A percentile compares a stretch with the other conserved stretches of the same genome.
Evolutionary conservation across 805 yeast genomes (phyloP).

Genomic region (Candida broadrunensis): DNA sequence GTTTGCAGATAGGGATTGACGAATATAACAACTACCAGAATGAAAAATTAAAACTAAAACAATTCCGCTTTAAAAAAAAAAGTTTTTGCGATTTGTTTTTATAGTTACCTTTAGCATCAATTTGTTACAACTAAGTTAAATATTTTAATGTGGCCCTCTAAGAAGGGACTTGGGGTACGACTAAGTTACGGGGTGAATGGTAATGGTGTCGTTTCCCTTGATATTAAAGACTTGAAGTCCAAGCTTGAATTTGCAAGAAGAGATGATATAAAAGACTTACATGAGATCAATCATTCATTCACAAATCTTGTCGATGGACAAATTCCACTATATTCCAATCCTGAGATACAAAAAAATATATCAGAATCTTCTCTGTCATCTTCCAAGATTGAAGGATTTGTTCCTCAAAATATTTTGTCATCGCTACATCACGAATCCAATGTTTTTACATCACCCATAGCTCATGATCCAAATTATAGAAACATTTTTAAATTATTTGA

Average conservation of each 20-base stretch:
- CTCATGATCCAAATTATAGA: conserved; percentile 37
- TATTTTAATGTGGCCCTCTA: conserved; percentile 37
- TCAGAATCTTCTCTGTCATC: not conserved
- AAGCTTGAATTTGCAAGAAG: conserved; percentile 22
- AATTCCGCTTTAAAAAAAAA: too few species aligned
- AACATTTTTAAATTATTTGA: conserved; percentile 16
- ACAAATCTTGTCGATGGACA: conserved; percentile 7
- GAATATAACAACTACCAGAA: too few species aligned
- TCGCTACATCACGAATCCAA: conserved; percentile 16
- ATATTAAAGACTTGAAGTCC: not conserved
- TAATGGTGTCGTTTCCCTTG: conserved; percentile 13
- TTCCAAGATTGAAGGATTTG: not conserved
- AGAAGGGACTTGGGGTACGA: conserved; percentile 33
- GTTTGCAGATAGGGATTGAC: too few species aligned
- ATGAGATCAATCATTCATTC: conserved; percentile 8
- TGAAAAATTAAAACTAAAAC: too few species aligned
- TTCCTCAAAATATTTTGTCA: not conserved
- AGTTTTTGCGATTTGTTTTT: too few species aligned
- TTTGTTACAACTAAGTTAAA: too few species aligned
- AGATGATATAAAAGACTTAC: conserved; percentile 13
- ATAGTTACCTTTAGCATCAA: too few species aligned
- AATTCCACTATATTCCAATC: not conserved
- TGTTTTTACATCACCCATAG: conserved; percentile 17
- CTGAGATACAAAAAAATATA: not conserved
- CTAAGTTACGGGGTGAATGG: conserved; percentile 46